A percentile compares a stretch with the other conserved stretches of the same genome.
These are phyloP conservation scores for Colletotrichum gloeosporioides DNA, from an alignment of 2,329 filamentous ascomycete species.

Conservation along the genomic window DNA sequence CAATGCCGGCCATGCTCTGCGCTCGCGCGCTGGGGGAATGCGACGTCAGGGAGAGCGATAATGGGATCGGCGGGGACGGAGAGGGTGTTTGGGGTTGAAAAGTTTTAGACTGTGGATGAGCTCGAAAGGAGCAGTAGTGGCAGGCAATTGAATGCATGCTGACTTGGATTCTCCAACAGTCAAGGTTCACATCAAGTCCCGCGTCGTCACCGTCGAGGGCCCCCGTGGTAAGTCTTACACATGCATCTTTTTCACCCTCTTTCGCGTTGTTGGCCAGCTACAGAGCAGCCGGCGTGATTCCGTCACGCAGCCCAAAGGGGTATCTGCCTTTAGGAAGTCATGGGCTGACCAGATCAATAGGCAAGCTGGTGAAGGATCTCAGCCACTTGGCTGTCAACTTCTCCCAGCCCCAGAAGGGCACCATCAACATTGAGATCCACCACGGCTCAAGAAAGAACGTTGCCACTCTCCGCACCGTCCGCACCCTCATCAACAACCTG, in stretches of 20 bases:
- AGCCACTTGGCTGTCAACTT: slow-evolving; percentile 97
- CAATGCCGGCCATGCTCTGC: background rate
- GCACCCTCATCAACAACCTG: slow-evolving; percentile 98
- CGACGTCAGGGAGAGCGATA: background rate
- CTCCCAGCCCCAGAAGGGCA: slow-evolving; percentile 81
- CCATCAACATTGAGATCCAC: slow-evolving; percentile 98
- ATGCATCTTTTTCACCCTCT: background rate
- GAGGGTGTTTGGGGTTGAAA: slow-evolving; percentile 21
- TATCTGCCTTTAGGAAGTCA: slow-evolving; percentile 1
- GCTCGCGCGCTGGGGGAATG: background rate
- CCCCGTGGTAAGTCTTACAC: slow-evolving; percentile 73
- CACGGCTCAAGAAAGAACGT: slow-evolving; percentile 98
- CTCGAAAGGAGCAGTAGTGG: slow-evolving; percentile 27
- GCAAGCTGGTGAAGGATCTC: slow-evolving; percentile 97
- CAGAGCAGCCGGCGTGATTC: background rate
- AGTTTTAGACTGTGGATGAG: slow-evolving; percentile 27
- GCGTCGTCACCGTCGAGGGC: slow-evolving; percentile 95
- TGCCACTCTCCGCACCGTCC: slow-evolving; percentile 96
- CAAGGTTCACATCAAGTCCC: slow-evolving; percentile 97
- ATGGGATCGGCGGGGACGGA: background rate
- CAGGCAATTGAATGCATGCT: slow-evolving; percentile 32
- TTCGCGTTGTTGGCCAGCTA: background rate
- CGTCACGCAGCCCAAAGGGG: slow-evolving; percentile 4
- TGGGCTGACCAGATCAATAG: slow-evolving; percentile 44
- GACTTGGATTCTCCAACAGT: slow-evolving; percentile 64